These are phyloP conservation scores for Stentor coeruleus DNA, from an alignment of 73 alveolate genomes.

Conservation along the genomic window DNA sequence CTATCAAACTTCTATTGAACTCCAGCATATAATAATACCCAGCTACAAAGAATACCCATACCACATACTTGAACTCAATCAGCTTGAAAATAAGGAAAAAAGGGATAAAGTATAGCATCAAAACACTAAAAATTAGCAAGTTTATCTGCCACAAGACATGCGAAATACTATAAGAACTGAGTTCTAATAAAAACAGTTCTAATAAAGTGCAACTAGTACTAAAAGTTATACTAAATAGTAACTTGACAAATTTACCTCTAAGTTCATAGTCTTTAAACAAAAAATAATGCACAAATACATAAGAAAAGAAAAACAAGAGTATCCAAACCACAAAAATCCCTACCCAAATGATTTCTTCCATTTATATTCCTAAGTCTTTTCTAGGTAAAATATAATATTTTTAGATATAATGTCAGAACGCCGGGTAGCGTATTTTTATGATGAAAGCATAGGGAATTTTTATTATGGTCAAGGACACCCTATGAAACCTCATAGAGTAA, in stretches of 20 bases:
- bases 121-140: background rate
- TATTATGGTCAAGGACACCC: constrained; percentile 97
- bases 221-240: background rate
- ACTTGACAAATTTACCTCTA: background rate
- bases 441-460: constrained; percentile 81
- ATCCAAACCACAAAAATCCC: background rate
- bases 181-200: constrained; percentile 19
- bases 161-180: background rate
- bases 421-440: constrained; percentile 88
- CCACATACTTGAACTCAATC: background rate
- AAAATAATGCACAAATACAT: background rate
- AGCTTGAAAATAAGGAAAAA: background rate
- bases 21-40: background rate
- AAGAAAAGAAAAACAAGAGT: background rate
- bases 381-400: too few species aligned
- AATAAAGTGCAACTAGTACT: constrained; percentile 6
- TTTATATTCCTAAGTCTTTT: too few species aligned
- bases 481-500: constrained; percentile 95
- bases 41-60: background rate
- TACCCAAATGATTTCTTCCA: constrained; percentile 11
- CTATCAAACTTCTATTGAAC: background rate
- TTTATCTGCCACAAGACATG: background rate
- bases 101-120: constrained; percentile 22
- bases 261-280: constrained; percentile 24
- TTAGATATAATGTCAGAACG: constrained; percentile 31